A percentile compares a stretch with the other conserved stretches of the same genome.
Evolutionary conservation across 2,329 filamentous ascomycete species (phyloP).

Genomic region (Phialemonium atrogriseum): DNA sequence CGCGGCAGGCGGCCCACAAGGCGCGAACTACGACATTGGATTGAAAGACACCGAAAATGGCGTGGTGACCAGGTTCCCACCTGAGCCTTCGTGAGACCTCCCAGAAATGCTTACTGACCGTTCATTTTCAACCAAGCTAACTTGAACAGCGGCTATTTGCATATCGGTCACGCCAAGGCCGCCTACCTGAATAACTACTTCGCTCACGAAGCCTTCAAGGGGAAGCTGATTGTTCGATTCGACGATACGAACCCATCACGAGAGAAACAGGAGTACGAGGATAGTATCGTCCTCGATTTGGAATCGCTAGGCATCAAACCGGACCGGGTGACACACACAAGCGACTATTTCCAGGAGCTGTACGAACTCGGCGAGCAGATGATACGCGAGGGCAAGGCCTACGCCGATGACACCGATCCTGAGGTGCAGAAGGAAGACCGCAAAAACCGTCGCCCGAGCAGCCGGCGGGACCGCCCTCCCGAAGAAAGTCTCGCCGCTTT

Average conservation of each 20-base stretch:
- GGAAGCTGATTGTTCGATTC: slow-evolving; percentile 83
- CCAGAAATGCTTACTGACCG: no score
- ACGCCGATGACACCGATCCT: slow-evolving; percentile 88
- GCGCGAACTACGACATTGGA: slow-evolving; percentile 82
- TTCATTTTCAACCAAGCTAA: no score
- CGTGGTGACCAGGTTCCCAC: slow-evolving; percentile 86
- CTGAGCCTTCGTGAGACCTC: slow-evolving; percentile 85
- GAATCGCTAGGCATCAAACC: slow-evolving; percentile 86
- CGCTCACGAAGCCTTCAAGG: slow-evolving; percentile 85
- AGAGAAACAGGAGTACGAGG: slow-evolving; percentile 94
- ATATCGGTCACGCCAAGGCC: slow-evolving; percentile 87
- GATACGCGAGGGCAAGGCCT: slow-evolving; percentile 81
- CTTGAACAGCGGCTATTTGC: slow-evolving; percentile 62
- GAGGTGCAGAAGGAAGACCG: slow-evolving; percentile 82
- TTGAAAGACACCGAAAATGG: slow-evolving; percentile 79
- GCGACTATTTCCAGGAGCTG: slow-evolving; percentile 89
- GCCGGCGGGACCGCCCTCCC: slow-evolving; percentile 65
- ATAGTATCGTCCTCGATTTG: slow-evolving; percentile 87
- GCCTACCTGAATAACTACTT: slow-evolving; percentile 82
- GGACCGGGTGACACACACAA: slow-evolving; percentile 80
- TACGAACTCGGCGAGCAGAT: slow-evolving; percentile 79
- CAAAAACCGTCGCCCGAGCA: slow-evolving; percentile 74
- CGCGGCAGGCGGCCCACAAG: slow-evolving; percentile 61
- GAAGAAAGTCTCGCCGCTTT: slow-evolving; percentile 84
- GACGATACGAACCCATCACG: slow-evolving; percentile 97